Evolutionary conservation across 2,329 filamentous ascomycete species (phyloP).

Genomic region (Aschersonia sp.): DNA sequence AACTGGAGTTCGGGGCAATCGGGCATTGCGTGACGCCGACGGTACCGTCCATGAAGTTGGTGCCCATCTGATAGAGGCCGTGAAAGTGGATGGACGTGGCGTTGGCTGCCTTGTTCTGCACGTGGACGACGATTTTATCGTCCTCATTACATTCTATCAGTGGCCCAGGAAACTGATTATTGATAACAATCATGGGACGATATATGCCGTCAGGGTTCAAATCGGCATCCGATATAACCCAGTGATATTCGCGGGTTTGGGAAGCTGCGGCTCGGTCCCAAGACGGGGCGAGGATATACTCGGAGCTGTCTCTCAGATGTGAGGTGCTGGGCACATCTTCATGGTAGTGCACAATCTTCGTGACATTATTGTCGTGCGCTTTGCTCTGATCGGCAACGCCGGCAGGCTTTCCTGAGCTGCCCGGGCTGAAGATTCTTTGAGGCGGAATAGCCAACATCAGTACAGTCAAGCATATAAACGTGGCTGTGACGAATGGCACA

Average conservation of each 20-base stretch:
- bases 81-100: constrained; percentile 62
- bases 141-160: constrained; percentile 60
- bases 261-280: constrained; percentile 41
- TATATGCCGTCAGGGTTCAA: constrained; percentile 47
- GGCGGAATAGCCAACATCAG: constrained; percentile 3
- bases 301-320: constrained; percentile 18
- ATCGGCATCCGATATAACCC: constrained; percentile 41
- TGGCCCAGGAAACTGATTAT: constrained; percentile 61
- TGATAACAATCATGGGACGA: constrained; percentile 52
- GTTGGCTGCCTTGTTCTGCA: constrained; percentile 53
- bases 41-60: constrained; percentile 61
- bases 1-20: constrained; percentile 46
- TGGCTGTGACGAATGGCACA: constrained; percentile 10
- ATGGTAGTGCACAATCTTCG: constrained; percentile 8
- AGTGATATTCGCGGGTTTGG: constrained; percentile 41
- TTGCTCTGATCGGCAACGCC: not conserved
- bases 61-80: constrained; percentile 63
- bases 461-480: constrained; percentile 9
- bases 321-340: constrained; percentile 11
- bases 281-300: constrained; percentile 40
- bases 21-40: constrained; percentile 53
- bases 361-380: not conserved
- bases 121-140: constrained; percentile 54
- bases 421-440: not conserved
- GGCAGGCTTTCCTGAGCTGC: not conserved